Conservation (phyloP, 371 early-diverging fungal genomes). For the Batrachochytrium dendrobatidis region DNA sequence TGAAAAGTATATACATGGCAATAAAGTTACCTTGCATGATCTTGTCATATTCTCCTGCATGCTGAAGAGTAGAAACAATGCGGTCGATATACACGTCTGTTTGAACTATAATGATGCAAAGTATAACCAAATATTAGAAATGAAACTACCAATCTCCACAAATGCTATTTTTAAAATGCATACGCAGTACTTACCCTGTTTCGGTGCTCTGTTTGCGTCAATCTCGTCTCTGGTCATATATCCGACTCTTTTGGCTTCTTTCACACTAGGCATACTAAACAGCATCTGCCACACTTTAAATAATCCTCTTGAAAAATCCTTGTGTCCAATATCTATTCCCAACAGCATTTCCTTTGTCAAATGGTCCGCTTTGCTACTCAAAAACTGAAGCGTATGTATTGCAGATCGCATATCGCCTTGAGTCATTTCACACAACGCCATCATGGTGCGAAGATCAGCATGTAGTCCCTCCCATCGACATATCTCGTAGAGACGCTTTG, state of each 20-base stretch:
- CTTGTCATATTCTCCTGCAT: slow-evolving; percentile 75
- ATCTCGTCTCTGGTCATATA: slow-evolving; percentile 1
- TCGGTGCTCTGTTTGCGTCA: slow-evolving; percentile 15
- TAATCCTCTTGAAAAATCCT: slow-evolving; percentile 70
- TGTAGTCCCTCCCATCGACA: slow-evolving; percentile 70
- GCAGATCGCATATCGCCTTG: slow-evolving; percentile 84
- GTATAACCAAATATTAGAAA: neutral
- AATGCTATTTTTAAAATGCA: neutral
- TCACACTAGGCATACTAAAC: slow-evolving; percentile 36
- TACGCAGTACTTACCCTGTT: slow-evolving; percentile 4
- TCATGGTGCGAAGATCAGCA: slow-evolving; percentile 67
- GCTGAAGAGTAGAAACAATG: slow-evolving; percentile 45
- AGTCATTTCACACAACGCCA: slow-evolving; percentile 63
- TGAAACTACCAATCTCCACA: neutral
- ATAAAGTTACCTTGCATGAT: slow-evolving; percentile 62
- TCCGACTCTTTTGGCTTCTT: neutral
- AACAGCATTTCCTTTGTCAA: slow-evolving; percentile 50
- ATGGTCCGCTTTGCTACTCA: slow-evolving; percentile 8
- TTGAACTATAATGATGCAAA: slow-evolving; percentile 1
- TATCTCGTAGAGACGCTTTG: slow-evolving; percentile 69
- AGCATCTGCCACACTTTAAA: slow-evolving; percentile 75
- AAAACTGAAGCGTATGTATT: slow-evolving; percentile 82
- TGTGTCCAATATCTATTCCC: slow-evolving; percentile 58
- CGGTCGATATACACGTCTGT: slow-evolving; percentile 33
- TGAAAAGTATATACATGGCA: too few relatives aligned